phyloP scores from a whole-genome alignment of 139 green algal species.

The Microglena sp. region DNA sequence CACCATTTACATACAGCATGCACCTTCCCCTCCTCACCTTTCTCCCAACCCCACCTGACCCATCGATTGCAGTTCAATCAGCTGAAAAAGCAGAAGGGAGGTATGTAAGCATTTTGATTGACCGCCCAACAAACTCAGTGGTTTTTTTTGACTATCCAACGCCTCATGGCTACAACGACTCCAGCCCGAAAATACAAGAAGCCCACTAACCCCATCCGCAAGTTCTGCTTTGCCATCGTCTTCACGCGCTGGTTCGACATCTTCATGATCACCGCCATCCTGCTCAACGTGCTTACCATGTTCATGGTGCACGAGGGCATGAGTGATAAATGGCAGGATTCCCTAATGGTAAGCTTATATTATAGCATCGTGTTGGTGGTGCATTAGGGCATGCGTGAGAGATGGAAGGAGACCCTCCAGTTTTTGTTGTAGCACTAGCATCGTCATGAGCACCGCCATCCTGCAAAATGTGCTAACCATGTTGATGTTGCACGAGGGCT shows the following conservation, averaged over 20 bases:
- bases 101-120: background rate
- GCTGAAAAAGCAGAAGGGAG: constrained; percentile 37
- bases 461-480: constrained; percentile 21
- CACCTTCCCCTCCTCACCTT: background rate
- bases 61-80: constrained; percentile 41
- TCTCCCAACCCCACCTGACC: background rate
- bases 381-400: no score
- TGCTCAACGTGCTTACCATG: constrained; percentile 43
- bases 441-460: constrained; percentile 16
- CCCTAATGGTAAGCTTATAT: no score
- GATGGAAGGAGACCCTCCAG: no score
- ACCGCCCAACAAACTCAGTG: background rate
- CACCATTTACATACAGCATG: no score
- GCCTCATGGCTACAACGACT: background rate
- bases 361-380: no score
- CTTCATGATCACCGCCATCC: constrained; percentile 44
- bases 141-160: constrained; percentile 2
- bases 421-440: no score
- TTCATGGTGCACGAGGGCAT: constrained; percentile 17
- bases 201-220: background rate
- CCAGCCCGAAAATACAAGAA: background rate
- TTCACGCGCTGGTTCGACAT: constrained; percentile 27
- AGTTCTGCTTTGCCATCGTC: background rate
- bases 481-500: constrained; percentile 15
- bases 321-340: no score